Conservation (phyloP, 805 yeast genomes). For the Spathaspora passalidarum region DNA sequence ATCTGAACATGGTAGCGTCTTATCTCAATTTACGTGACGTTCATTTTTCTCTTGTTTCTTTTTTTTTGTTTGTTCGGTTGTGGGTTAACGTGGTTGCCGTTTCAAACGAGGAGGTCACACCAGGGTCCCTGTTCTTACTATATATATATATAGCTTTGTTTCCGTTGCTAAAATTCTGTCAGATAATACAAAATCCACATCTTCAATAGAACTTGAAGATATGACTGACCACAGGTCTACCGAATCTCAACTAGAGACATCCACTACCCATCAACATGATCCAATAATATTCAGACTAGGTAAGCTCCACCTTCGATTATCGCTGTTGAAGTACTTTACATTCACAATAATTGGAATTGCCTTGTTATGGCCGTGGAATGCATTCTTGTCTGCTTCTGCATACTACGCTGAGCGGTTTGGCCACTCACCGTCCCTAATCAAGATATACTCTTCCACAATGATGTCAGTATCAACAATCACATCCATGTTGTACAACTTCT, state of each 20-base stretch:
- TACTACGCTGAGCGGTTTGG: constrained; percentile 67
- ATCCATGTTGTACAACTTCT: constrained; percentile 56
- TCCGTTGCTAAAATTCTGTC: neutral
- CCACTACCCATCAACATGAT: constrained; percentile 10
- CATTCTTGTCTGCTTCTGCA: constrained; percentile 80
- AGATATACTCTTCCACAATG: constrained; percentile 74
- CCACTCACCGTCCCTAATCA: constrained; percentile 47
- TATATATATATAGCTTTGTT: neutral
- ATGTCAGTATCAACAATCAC: constrained; percentile 81
- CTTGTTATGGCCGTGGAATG: constrained; percentile 95
- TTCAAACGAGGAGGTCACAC: neutral
- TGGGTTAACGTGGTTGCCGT: neutral
- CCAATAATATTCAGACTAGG: constrained; percentile 16
- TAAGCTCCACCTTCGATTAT: constrained; percentile 9
- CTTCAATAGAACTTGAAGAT: constrained; percentile 10
- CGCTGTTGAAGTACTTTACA: constrained; percentile 48
- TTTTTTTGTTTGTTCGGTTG: neutral
- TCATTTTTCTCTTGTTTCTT: neutral
- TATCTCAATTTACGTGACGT: neutral
- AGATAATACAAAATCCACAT: neutral
- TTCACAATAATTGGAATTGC: constrained; percentile 74
- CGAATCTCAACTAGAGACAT: constrained; percentile 1
- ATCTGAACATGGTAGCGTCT: neutral
- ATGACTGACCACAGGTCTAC: constrained; percentile 13
- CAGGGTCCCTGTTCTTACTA: neutral